Percentiles rank a stretch among this genome's conserved stretches.
Evolutionary conservation across 2,329 filamentous ascomycete genomes (phyloP).

Genomic region (Paraconiothyrium sp.): DNA sequence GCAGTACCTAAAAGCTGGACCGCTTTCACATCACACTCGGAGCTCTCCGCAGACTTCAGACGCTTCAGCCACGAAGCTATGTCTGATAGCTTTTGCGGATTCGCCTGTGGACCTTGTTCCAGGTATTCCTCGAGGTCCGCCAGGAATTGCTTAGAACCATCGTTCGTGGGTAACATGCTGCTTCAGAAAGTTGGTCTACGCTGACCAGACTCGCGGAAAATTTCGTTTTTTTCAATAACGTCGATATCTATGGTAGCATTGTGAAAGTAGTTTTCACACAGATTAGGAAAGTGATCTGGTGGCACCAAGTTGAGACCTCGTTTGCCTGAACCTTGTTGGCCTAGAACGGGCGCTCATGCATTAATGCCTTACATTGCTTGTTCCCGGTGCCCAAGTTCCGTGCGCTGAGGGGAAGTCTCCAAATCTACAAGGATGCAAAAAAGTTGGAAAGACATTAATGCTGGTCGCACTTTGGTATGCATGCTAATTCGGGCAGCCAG

Average conservation of each 20-base stretch:
- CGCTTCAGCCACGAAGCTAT: slow-evolving; percentile 28
- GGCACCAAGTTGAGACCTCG: not conserved
- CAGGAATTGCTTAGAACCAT: slow-evolving; percentile 29
- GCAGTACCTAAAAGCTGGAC: slow-evolving; percentile 44
- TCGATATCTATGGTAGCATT: slow-evolving; percentile 5
- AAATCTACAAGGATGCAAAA: not conserved
- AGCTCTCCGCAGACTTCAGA: slow-evolving; percentile 20
- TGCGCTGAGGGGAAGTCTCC: not conserved
- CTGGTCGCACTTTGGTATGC: not conserved
- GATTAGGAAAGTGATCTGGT: slow-evolving; percentile 4
- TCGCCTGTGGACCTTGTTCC: slow-evolving; percentile 22
- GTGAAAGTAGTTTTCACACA: not conserved
- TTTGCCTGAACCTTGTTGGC: slow-evolving; percentile 11
- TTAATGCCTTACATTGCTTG: slow-evolving; percentile 6
- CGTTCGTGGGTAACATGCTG: slow-evolving; percentile 31
- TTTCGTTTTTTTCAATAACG: not conserved
- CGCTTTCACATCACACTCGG: slow-evolving; percentile 26
- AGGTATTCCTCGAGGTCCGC: slow-evolving; percentile 28
- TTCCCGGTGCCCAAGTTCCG: not conserved
- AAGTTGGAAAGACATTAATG: not conserved
- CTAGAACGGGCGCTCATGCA: slow-evolving; percentile 15
- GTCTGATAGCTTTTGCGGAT: slow-evolving; percentile 27
- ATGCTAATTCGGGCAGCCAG: not conserved
- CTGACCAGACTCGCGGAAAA: not conserved
- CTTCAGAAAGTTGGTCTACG: not conserved